phyloP scores from a whole-genome alignment of 805 yeast genomes.

The Metschnikowia gruessii region DNA sequence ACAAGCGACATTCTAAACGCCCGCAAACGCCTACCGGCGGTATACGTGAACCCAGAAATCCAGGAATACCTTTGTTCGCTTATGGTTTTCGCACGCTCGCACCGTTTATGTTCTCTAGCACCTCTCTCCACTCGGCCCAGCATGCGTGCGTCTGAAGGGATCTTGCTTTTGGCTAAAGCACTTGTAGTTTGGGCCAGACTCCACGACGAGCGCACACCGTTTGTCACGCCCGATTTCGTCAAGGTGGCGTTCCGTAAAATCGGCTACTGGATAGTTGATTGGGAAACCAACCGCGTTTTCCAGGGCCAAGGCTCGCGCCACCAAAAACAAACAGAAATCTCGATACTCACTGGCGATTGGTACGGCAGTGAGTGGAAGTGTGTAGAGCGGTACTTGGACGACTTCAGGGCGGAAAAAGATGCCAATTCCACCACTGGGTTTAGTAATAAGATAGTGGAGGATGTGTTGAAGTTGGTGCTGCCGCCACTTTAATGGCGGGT shows the following conservation, averaged over 20 bases:
- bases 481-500: slow-evolving; percentile 41
- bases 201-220: slow-evolving; percentile 10
- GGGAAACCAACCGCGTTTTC: slow-evolving; percentile 32
- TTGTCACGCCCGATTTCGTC: slow-evolving; percentile 37
- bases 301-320: slow-evolving; percentile 10
- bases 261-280: slow-evolving; percentile 44
- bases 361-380: slow-evolving; percentile 40
- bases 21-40: slow-evolving; percentile 11
- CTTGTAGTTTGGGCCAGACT: slow-evolving; percentile 23
- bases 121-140: slow-evolving; percentile 35
- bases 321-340: slow-evolving; percentile 26
- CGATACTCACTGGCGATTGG: slow-evolving; percentile 43
- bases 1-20: slow-evolving; percentile 2
- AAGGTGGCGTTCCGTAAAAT: slow-evolving; percentile 39
- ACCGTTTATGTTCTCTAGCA: slow-evolving; percentile 38
- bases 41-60: slow-evolving; percentile 36
- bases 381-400: slow-evolving; percentile 28
- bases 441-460: slow-evolving; percentile 37
- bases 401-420: slow-evolving; percentile 21
- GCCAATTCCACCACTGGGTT: slow-evolving; percentile 31
- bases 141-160: slow-evolving; percentile 30
- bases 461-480: slow-evolving; percentile 30
- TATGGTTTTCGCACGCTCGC: slow-evolving; percentile 36
- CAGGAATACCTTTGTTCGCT: slow-evolving; percentile 37
- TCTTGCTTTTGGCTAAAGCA: slow-evolving; percentile 28